A percentile compares a stretch with the other conserved stretches of the same genome.
These are phyloP conservation scores for Naganishia friedmannii DNA, from an alignment of 768 basidiomycete genomes.

Conservation along the genomic window DNA sequence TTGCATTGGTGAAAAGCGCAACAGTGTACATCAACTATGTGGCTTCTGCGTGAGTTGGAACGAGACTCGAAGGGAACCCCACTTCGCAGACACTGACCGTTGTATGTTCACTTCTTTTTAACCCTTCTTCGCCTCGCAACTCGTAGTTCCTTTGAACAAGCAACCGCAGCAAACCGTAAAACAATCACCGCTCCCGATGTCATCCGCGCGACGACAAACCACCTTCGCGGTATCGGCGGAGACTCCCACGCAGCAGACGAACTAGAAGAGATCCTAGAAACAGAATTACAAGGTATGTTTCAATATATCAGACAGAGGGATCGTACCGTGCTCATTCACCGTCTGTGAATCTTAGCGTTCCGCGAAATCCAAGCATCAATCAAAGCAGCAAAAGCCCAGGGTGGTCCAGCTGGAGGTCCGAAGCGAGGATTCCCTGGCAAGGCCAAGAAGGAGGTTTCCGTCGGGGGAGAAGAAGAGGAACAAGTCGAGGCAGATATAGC, in stretches of 20 bases:
- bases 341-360: not conserved
- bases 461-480: conserved; percentile 5
- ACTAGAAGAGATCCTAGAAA: not conserved
- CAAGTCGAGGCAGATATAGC: conserved; percentile 2
- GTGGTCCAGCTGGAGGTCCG: not conserved
- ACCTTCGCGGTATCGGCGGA: conserved; percentile 10
- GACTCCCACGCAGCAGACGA: not conserved
- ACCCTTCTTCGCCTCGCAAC: not conserved
- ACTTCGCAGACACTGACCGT: not conserved
- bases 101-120: not conserved
- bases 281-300: not conserved
- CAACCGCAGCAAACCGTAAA: conserved; percentile 77
- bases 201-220: conserved; percentile 58
- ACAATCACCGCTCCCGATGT: conserved; percentile 87
- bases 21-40: conserved; percentile 95
- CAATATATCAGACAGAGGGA: no score
- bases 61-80: conserved; percentile 53
- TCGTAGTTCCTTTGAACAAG: conserved; percentile 79
- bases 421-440: conserved; percentile 17
- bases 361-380: not conserved
- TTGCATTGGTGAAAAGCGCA: conserved; percentile 79
- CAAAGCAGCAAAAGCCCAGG: conserved; percentile 9
- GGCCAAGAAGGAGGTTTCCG: not conserved
- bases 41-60: conserved; percentile 57
- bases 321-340: not conserved